Evolutionary conservation across 2,329 filamentous ascomycete genomes (phyloP).

Genomic region (Alternaria dauci): DNA sequence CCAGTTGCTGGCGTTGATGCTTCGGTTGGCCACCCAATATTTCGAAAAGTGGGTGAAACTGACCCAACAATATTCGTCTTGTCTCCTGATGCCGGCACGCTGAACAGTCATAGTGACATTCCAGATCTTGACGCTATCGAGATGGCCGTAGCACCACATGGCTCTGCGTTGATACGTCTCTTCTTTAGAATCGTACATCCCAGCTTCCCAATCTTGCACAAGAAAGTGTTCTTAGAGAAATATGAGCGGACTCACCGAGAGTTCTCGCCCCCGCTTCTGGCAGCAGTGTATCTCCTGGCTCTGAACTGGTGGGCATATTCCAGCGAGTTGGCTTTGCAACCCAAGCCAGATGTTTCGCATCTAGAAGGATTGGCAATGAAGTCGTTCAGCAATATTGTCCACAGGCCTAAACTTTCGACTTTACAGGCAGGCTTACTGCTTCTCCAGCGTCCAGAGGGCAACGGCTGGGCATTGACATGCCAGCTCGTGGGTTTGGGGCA

Average conservation of each 20-base stretch:
- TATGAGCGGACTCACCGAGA: conserved; percentile 65
- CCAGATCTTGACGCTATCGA: conserved; percentile 74
- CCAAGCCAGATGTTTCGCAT: conserved; percentile 53
- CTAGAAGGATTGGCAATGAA: conserved; percentile 49
- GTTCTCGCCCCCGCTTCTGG: conserved; percentile 67
- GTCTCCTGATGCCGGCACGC: conserved; percentile 37
- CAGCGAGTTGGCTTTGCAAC: conserved; percentile 57
- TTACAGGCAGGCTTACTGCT: conserved; percentile 53
- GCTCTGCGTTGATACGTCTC: conserved; percentile 73
- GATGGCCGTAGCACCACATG: conserved; percentile 73
- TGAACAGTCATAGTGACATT: conserved; percentile 43
- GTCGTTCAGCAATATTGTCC: conserved; percentile 49
- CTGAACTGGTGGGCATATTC: conserved; percentile 69
- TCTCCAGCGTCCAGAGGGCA: conserved; percentile 47
- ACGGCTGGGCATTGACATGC: conserved; percentile 45
- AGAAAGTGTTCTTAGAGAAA: conserved; percentile 69
- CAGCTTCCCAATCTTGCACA: conserved; percentile 67
- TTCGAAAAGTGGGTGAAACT: conserved; percentile 36
- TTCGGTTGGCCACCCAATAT: conserved; percentile 22
- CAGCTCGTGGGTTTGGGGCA: conserved; percentile 52
- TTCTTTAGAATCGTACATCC: conserved; percentile 74
- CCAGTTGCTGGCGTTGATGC: conserved; percentile 10
- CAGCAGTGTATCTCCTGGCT: conserved; percentile 69
- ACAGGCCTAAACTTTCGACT: conserved; percentile 53
- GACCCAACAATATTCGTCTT: conserved; percentile 37